phyloP scores from a whole-genome alignment of 2,329 filamentous ascomycete species.

The Paraphoma sp. region DNA sequence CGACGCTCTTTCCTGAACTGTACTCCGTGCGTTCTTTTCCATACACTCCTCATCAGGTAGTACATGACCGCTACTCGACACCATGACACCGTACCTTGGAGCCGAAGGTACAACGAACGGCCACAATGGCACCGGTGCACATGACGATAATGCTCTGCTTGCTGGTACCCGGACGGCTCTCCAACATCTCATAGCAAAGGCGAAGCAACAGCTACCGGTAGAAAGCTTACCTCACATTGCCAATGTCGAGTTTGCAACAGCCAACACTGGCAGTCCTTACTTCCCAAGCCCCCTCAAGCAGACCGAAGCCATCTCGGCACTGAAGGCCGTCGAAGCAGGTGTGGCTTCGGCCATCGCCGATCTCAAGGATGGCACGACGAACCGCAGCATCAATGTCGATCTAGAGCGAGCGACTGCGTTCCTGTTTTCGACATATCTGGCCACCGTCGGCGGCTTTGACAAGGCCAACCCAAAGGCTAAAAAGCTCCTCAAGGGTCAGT shows the following conservation, averaged over 20 bases:
- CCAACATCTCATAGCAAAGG: constrained; percentile 39
- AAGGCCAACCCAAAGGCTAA: constrained; percentile 54
- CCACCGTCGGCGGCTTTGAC: constrained; percentile 60
- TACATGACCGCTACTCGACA: background rate
- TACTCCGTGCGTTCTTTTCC: no score
- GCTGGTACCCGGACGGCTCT: constrained; percentile 43
- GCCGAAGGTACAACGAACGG: constrained; percentile 10
- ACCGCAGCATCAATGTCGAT: constrained; percentile 58
- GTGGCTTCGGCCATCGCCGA: constrained; percentile 67
- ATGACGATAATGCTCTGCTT: constrained; percentile 35
- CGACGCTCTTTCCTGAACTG: background rate
- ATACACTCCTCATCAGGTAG: background rate
- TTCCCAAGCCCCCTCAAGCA: constrained; percentile 58
- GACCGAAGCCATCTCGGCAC: constrained; percentile 60
- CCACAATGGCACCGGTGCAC: constrained; percentile 13
- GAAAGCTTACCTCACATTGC: constrained; percentile 41
- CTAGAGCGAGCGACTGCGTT: constrained; percentile 63
- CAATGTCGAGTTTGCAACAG: constrained; percentile 41
- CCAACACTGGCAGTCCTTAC: constrained; percentile 48
- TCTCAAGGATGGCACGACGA: constrained; percentile 55
- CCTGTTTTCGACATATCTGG: constrained; percentile 65
- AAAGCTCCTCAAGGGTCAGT: constrained; percentile 51
- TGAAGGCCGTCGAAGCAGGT: constrained; percentile 67
- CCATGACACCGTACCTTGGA: constrained; percentile 40
- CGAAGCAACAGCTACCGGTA: constrained; percentile 41